Evolutionary conservation across 495 filamentous ascomycete species (phyloP), one percentile per base, ranked within the genome.

Genomic region (Daldinia caldariorum): DNA sequence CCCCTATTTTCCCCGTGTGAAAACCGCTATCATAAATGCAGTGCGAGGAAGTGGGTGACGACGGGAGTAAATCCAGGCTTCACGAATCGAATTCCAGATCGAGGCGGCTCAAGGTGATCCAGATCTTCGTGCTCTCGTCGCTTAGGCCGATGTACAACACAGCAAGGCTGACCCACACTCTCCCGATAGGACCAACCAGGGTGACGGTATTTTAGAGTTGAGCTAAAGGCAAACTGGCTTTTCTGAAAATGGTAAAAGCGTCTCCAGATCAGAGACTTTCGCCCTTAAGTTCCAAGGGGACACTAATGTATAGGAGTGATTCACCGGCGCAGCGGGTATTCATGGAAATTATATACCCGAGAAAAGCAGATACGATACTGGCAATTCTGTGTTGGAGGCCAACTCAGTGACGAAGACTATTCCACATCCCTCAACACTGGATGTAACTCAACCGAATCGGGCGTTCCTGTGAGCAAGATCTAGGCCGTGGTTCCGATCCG

Each of bases 191-290:
- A 35, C 64, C 32, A 64, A 57, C 55, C 60, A 56, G 63, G 64
- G 41, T 45, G 35, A 54, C 29, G 64, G 56, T 38, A 26, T 61
- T 61, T 43, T 61, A 38, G 41, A 26, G 63, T 63, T 54, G 45
- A 63, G 50, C 57, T 70, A 64, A 55, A 68, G 70, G 43, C 29
- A 62, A 50, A 61, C 61, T 31, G 60, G 50, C 57, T 61, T 72
- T 65, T 58, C 70, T 68, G 43, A 54, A 72, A 68, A 65, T 29
- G 70, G 65, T 49, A 72, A 68, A 68, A 60, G 56, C 41, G 43
- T 66, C 51, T 65, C 70, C 56, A 62, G 65, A 65, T 68, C 70
- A 62, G 68, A 65, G 70, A 61, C 56, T 68, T 65, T 49, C 41
- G 34, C 61, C 51, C 38, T 67, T 68, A 61, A 37, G 65, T 68